Evolutionary conservation across 306 rosid genomes (phyloP).

Genomic region (Cucurbita argyrosperma): DNA sequence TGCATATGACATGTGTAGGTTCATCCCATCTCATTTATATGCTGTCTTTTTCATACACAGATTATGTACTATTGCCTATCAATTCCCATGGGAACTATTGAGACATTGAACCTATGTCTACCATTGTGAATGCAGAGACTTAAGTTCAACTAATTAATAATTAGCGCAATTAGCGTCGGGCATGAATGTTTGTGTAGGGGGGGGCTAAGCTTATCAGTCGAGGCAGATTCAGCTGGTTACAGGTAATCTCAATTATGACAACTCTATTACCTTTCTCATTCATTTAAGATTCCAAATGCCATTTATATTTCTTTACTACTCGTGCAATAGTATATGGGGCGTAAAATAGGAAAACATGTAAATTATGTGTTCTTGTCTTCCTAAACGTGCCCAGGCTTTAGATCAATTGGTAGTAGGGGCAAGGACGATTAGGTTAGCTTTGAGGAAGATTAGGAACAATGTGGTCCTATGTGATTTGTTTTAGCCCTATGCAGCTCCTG

Average conservation of each 20-base stretch:
- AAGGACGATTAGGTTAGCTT: neutral
- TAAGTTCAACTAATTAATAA: neutral
- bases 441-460: neutral
- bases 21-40: neutral
- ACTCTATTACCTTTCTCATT: neutral
- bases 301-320: neutral
- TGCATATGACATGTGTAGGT: neutral
- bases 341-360: neutral
- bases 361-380: neutral
- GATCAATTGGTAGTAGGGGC: neutral
- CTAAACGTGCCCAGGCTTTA: neutral
- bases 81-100: neutral
- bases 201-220: neutral
- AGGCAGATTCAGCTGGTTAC: neutral
- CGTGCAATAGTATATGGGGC: neutral
- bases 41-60: neutral
- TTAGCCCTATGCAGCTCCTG: neutral
- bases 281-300: neutral
- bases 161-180: neutral
- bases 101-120: neutral
- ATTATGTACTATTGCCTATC: neutral
- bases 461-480: neutral
- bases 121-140: neutral
- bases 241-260: neutral
- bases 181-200: neutral